phyloP scores from a whole-genome alignment of 305 asterid genomes.

The Coffea humblotiana region DNA sequence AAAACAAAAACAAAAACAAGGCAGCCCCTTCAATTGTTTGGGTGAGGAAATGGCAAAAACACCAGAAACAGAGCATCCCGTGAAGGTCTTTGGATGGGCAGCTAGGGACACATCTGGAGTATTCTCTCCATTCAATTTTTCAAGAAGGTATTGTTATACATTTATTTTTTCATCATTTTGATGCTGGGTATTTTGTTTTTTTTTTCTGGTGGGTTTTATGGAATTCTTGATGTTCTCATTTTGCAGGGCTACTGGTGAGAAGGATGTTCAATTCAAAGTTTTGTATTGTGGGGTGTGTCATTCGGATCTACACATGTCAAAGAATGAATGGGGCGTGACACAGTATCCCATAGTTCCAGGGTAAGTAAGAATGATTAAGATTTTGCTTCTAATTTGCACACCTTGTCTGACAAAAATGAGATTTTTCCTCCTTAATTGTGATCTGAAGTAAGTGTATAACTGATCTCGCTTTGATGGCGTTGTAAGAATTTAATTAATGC shows the following conservation, averaged over 20 bases:
- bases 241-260: constrained; percentile 46
- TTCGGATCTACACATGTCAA: constrained; percentile 51
- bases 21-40: no score
- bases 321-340: constrained; percentile 49
- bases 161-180: no score
- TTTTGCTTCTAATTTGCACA: no score
- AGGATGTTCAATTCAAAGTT: constrained; percentile 51
- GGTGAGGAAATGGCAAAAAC: constrained; percentile 22
- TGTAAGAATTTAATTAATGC: no score
- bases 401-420: no score
- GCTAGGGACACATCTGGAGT: constrained; percentile 33
- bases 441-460: no score
- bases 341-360: constrained; percentile 51
- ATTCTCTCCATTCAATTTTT: constrained; percentile 34
- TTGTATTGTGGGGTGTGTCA: constrained; percentile 59
- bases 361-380: constrained; percentile 18
- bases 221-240: no score
- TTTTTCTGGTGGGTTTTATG: no score
- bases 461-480: no score
- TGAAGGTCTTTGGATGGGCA: constrained; percentile 38
- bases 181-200: no score
- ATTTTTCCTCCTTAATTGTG: no score
- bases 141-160: constrained; percentile 28
- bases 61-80: constrained; percentile 24
- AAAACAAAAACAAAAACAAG: no score